Percentiles rank a stretch among this genome's conserved stretches.
Conservation (phyloP, 208 protist genomes). For the Eutreptiella sp. region DNA sequence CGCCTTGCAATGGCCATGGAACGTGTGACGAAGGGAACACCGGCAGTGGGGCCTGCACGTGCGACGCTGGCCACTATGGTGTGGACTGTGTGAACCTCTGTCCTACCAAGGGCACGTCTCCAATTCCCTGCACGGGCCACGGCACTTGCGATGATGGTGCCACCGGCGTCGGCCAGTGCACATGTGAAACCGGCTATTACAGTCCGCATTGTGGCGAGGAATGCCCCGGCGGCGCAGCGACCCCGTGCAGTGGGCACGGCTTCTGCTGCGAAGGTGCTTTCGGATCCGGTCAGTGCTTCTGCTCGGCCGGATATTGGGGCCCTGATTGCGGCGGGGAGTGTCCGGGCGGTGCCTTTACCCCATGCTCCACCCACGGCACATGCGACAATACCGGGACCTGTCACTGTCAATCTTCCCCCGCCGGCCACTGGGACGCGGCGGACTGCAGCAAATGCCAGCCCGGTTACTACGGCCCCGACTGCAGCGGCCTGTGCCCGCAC, state of each 20-base stretch:
- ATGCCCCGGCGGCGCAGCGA: slow-evolving; percentile 9
- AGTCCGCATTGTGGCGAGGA: slow-evolving; percentile 2
- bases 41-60: slow-evolving; percentile 11
- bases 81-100: slow-evolving; percentile 1
- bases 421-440: slow-evolving; percentile 7
- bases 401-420: not conserved
- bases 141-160: not conserved
- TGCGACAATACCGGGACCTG: slow-evolving; percentile 2
- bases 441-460: not conserved
- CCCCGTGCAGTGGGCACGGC: slow-evolving; percentile 9
- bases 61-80: not conserved
- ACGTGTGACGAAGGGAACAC: no score
- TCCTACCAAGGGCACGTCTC: not conserved
- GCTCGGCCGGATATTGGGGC: not conserved
- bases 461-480: slow-evolving; percentile 13
- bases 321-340: not conserved
- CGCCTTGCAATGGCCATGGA: no score
- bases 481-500: slow-evolving; percentile 10
- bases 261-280: slow-evolving; percentile 10
- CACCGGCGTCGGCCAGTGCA: slow-evolving; percentile 4
- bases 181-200: slow-evolving; percentile 13
- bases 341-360: not conserved
- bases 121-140: not conserved
- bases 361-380: slow-evolving; percentile 6
- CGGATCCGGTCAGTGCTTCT: slow-evolving; percentile 11